Conservation (phyloP, 805 yeast species). For the Tetrapisispora pingtungensis region DNA sequence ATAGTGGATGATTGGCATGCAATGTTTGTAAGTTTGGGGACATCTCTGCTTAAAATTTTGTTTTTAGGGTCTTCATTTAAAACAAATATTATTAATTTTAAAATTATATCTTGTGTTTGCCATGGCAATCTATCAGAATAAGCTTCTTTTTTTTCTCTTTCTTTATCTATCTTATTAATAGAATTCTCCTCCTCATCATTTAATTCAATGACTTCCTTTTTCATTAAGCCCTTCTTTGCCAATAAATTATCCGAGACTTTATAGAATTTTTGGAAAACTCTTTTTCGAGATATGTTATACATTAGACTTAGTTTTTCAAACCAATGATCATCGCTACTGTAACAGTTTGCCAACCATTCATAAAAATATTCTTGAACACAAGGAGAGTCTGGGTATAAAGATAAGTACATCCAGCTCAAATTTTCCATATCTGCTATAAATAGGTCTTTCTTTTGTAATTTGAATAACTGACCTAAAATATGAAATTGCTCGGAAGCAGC, state of each 20-base stretch:
- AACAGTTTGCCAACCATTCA: constrained; percentile 52
- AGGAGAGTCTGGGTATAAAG: constrained; percentile 34
- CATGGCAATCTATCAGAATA: constrained; percentile 30
- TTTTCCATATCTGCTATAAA: constrained; percentile 39
- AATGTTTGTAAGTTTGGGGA: constrained; percentile 61
- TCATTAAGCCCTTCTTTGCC: constrained; percentile 29
- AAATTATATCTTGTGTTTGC: constrained; percentile 34
- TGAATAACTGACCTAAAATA: constrained; percentile 50
- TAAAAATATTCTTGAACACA: constrained; percentile 38
- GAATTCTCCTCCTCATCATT: constrained; percentile 41
- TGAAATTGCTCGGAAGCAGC: constrained; percentile 39
- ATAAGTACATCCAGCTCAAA: constrained; percentile 52
- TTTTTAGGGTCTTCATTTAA: constrained; percentile 5
- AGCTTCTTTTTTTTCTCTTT: background rate
- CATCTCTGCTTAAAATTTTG: constrained; percentile 25
- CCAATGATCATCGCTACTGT: constrained; percentile 39
- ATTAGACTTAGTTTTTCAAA: constrained; percentile 43
- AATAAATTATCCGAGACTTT: constrained; percentile 35
- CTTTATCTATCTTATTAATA: constrained; percentile 18
- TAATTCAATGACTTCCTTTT: constrained; percentile 28
- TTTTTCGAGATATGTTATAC: constrained; percentile 36
- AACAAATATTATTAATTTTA: constrained; percentile 25
- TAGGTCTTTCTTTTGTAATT: constrained; percentile 39
- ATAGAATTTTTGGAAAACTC: constrained; percentile 33
- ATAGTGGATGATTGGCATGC: constrained; percentile 79